Conservation (phyloP, 2,329 filamentous ascomycete species). For the Saccharata proteae region DNA sequence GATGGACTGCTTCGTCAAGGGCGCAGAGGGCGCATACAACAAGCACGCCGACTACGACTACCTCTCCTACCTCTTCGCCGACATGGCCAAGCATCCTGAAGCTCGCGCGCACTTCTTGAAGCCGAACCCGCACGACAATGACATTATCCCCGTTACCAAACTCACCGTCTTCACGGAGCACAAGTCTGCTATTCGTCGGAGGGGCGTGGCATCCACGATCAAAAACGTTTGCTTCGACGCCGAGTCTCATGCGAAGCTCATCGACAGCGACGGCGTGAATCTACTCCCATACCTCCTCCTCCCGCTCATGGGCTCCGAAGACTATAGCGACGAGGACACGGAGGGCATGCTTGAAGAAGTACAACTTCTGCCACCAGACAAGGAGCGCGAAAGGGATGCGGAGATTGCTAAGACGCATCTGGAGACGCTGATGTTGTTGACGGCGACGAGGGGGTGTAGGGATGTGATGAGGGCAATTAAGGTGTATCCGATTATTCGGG, state of each 20-base stretch:
- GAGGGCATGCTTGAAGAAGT: conserved; percentile 80
- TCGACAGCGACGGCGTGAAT: conserved; percentile 61
- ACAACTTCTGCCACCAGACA: conserved; percentile 80
- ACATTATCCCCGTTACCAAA: conserved; percentile 78
- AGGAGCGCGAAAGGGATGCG: conserved; percentile 65
- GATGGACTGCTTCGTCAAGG: conserved; percentile 92
- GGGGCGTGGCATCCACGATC: conserved; percentile 91
- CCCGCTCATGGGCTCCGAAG: conserved; percentile 77
- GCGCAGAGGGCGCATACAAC: conserved; percentile 71
- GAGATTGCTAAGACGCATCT: conserved; percentile 76
- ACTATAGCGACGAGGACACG: conserved; percentile 77
- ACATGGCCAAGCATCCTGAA: conserved; percentile 68
- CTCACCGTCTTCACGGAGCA: conserved; percentile 92
- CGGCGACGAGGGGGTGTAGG: conserved; percentile 62
- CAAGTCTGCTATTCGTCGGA: conserved; percentile 66
- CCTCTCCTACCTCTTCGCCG: conserved; percentile 85
- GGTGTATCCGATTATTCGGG: conserved; percentile 80
- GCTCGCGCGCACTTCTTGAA: conserved; percentile 64
- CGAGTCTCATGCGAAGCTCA: conserved; percentile 55
- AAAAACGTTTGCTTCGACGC: conserved; percentile 89
- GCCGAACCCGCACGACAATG: conserved; percentile 61
- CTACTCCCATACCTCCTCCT: conserved; percentile 80
- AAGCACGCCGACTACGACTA: conserved; percentile 82
- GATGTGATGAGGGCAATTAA: conserved; percentile 63
- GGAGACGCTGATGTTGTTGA: conserved; percentile 75